phyloP scores from a whole-genome alignment of 2,329 filamentous ascomycete species.

The Alternaria incomplexa region DNA sequence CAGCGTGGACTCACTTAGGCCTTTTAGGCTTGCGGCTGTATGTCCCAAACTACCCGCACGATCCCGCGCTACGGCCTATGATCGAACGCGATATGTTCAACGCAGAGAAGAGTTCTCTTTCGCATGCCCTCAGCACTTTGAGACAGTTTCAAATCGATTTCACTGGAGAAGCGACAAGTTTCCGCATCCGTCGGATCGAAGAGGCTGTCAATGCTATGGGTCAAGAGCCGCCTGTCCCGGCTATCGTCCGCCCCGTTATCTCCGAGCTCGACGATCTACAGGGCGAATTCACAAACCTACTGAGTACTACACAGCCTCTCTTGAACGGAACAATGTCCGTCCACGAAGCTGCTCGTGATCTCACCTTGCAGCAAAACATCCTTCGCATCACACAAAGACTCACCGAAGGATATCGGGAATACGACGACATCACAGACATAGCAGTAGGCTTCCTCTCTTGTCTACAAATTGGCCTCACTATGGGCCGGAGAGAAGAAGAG shows the following conservation, averaged over 20 bases:
- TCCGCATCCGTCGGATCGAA: constrained; percentile 69
- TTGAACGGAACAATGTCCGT: constrained; percentile 28
- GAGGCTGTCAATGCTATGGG: constrained; percentile 69
- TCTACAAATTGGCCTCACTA: constrained; percentile 74
- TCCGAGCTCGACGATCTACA: constrained; percentile 77
- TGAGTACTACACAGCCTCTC: constrained; percentile 52
- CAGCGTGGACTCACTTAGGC: constrained; percentile 77
- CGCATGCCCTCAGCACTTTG: constrained; percentile 65
- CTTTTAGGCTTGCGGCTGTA: constrained; percentile 78
- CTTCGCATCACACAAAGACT: constrained; percentile 74
- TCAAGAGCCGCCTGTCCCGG: constrained; percentile 67
- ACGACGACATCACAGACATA: constrained; percentile 83
- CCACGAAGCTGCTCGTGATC: constrained; percentile 35
- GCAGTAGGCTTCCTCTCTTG: constrained; percentile 80
- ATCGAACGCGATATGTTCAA: constrained; percentile 68
- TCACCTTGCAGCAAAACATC: constrained; percentile 62
- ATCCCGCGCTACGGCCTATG: constrained; percentile 69
- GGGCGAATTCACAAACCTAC: constrained; percentile 79
- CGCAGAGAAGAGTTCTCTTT: constrained; percentile 63
- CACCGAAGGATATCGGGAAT: constrained; percentile 72
- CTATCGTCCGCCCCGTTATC: constrained; percentile 72
- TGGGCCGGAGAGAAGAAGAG: constrained; percentile 49
- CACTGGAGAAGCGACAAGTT: constrained; percentile 70
- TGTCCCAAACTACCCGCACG: constrained; percentile 84
- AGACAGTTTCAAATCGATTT: constrained; percentile 69